phyloP scores from a whole-genome alignment of 2,329 filamentous ascomycete genomes.

The Aspergillus fumigatus region DNA sequence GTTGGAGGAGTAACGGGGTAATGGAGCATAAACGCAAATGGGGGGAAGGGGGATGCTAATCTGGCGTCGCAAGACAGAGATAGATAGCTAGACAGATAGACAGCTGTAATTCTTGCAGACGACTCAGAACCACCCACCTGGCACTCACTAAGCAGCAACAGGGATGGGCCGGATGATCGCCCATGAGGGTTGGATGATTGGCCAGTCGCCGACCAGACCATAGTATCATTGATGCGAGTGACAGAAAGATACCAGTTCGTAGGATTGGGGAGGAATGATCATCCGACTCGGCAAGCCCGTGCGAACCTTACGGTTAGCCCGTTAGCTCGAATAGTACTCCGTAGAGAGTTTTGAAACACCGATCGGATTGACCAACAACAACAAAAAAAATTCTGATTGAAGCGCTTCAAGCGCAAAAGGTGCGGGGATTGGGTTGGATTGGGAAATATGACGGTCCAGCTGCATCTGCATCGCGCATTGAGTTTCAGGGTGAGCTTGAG shows the following conservation, averaged over 20 bases:
- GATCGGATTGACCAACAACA: background rate
- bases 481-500: background rate
- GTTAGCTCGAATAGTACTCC: background rate
- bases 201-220: background rate
- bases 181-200: slow-evolving; percentile 1
- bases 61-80: background rate
- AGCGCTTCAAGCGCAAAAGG: slow-evolving; percentile 12
- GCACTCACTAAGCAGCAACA: slow-evolving; percentile 4
- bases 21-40: background rate
- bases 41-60: background rate
- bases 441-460: background rate
- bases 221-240: background rate
- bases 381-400: background rate
- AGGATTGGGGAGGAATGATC: background rate
- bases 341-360: slow-evolving; percentile 3
- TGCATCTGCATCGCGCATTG: too few relatives aligned
- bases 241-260: background rate
- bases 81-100: too few relatives aligned
- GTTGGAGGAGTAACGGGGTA: background rate
- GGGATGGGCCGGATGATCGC: slow-evolving; percentile 1
- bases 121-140: slow-evolving; percentile 4
- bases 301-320: background rate
- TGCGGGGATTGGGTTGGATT: background rate
- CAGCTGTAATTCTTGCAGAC: background rate
- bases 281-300: background rate